These are phyloP conservation scores for Leccinum subgranulosum DNA, from an alignment of 768 basidiomycete genomes.

Conservation along the genomic window DNA sequence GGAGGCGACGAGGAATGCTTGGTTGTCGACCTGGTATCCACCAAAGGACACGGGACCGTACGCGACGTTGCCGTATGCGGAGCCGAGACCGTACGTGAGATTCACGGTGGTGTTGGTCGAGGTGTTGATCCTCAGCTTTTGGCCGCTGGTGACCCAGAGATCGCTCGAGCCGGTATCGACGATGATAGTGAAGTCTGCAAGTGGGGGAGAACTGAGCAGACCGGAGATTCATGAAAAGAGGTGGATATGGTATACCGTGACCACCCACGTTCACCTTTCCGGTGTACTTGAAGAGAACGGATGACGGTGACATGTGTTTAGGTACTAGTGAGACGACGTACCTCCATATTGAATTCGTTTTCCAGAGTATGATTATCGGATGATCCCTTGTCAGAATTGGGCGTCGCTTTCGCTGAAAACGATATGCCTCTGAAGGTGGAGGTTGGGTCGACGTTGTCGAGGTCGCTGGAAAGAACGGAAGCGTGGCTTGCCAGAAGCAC, in stretches of 20 bases:
- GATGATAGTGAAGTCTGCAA: conserved; percentile 25
- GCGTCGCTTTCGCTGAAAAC: conserved; percentile 18
- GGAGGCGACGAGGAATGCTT: conserved; percentile 25
- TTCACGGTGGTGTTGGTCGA: conserved; percentile 29
- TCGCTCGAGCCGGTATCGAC: conserved; percentile 32
- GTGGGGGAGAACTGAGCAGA: background rate
- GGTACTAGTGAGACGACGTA: conserved; percentile 11
- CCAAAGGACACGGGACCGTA: conserved; percentile 37
- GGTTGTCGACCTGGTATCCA: conserved; percentile 27
- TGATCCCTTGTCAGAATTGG: conserved; percentile 16
- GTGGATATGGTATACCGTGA: conserved; percentile 17
- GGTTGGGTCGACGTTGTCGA: conserved; percentile 1
- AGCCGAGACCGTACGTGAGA: conserved; percentile 39
- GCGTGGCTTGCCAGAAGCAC: conserved; percentile 35
- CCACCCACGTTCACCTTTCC: conserved; percentile 30
- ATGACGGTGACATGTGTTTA: background rate
- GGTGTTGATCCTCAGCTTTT: conserved; percentile 28
- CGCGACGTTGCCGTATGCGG: conserved; percentile 34
- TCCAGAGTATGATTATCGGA: conserved; percentile 22
- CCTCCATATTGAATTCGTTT: conserved; percentile 27
- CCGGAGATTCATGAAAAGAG: background rate
- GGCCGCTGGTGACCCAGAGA: conserved; percentile 21
- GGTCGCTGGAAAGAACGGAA: conserved; percentile 11
- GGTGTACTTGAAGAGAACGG: conserved; percentile 19
- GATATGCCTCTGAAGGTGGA: conserved; percentile 16